A percentile compares a stretch with the other conserved stretches of the same genome.
Evolutionary conservation across 495 filamentous ascomycete genomes (phyloP).

Genomic region (Penicillium antarcticum): DNA sequence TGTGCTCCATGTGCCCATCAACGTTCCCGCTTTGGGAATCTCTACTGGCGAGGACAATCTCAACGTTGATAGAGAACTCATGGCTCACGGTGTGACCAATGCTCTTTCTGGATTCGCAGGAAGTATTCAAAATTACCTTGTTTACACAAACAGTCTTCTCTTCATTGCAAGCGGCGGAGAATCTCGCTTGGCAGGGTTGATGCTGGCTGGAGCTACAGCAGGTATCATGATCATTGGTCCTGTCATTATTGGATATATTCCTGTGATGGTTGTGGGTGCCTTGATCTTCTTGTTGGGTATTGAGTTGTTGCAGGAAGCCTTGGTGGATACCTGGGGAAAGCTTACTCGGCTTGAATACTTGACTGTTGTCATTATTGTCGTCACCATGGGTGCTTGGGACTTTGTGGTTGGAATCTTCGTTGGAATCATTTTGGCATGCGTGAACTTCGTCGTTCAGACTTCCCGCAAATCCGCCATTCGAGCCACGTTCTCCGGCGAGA

Average conservation of each 20-base stretch:
- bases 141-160: conserved; percentile 93
- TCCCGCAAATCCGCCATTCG: conserved; percentile 84
- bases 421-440: conserved; percentile 87
- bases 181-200: conserved; percentile 79
- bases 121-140: conserved; percentile 94
- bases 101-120: conserved; percentile 79
- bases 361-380: conserved; percentile 87
- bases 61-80: conserved; percentile 85
- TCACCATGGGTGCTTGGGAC: conserved; percentile 94
- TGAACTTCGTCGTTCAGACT: conserved; percentile 86
- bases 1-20: conserved; percentile 95
- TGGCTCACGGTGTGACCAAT: conserved; percentile 91
- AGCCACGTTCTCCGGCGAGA: conserved; percentile 78
- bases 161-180: conserved; percentile 90
- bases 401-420: conserved; percentile 92
- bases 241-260: conserved; percentile 85
- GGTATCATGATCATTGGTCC: conserved; percentile 83
- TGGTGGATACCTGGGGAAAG: conserved; percentile 85
- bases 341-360: conserved; percentile 82
- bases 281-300: conserved; percentile 93
- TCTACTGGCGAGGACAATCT: conserved; percentile 88
- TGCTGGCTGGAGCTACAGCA: conserved; percentile 77
- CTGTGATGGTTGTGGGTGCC: conserved; percentile 92
- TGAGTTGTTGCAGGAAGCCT: conserved; percentile 81
- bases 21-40: conserved; percentile 87